Evolutionary conservation across 179 eudicot genomes (phyloP).

Genomic region (Heliamphora pulchella): DNA sequence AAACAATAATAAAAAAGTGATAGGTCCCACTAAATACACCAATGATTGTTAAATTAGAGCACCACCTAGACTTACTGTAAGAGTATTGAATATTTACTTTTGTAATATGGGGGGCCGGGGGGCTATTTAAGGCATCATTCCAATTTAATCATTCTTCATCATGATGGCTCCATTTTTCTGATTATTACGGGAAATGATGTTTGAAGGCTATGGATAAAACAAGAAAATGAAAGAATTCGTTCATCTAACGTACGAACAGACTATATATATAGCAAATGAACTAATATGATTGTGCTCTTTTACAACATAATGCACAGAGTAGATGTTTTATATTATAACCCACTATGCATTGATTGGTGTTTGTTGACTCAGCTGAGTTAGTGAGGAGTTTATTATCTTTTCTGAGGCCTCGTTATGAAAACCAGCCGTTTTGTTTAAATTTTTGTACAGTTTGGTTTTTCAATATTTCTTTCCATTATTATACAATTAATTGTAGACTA

Average conservation of each 20-base stretch:
- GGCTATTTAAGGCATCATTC: background rate
- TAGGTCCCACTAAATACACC: too few relatives aligned
- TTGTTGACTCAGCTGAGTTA: slow-evolving; percentile 17
- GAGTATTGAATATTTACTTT: too few relatives aligned
- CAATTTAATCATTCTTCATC: background rate
- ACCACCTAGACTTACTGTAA: too few relatives aligned
- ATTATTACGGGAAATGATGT: background rate
- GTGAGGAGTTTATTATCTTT: background rate
- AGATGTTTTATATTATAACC: background rate
- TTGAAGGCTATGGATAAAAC: background rate
- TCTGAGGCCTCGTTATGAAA: background rate
- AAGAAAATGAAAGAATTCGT: background rate
- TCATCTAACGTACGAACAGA: background rate
- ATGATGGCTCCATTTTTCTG: background rate
- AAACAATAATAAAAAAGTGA: too few relatives aligned
- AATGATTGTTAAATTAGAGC: too few relatives aligned
- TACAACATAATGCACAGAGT: background rate
- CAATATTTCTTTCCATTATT: background rate
- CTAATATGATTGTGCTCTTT: background rate
- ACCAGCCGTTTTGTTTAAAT: background rate
- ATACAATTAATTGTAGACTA: background rate
- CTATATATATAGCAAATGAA: background rate
- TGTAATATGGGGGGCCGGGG: too few relatives aligned
- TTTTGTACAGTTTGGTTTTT: background rate
- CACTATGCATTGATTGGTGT: slow-evolving; percentile 9